Conservation (phyloP, 495 filamentous ascomycete species). For the Zalerion maritima region DNA sequence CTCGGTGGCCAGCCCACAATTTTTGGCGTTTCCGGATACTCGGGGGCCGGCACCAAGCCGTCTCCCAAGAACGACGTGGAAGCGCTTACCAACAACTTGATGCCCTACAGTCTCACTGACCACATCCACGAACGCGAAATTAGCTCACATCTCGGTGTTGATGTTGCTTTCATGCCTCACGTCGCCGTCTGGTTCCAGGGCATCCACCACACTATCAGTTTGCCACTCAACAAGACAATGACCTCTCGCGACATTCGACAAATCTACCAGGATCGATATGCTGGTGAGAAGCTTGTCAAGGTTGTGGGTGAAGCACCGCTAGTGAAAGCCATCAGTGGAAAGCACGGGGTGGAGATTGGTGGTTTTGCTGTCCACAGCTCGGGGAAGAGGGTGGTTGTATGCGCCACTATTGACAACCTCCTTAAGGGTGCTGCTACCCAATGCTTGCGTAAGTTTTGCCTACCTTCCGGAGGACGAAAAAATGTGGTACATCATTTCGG, state of each 20-base stretch:
- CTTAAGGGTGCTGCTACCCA: conserved; percentile 95
- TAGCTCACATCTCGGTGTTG: conserved; percentile 55
- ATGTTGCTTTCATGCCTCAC: conserved; percentile 84
- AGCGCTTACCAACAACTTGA: conserved; percentile 76
- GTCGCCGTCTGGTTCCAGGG: conserved; percentile 97
- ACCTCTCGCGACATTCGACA: conserved; percentile 83
- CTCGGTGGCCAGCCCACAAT: conserved; percentile 70
- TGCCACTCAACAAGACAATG: conserved; percentile 74
- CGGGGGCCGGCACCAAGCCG: conserved; percentile 90
- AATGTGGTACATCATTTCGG: conserved; percentile 3
- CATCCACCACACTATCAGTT: conserved; percentile 82
- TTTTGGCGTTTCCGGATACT: conserved; percentile 93
- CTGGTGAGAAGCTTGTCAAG: conserved; percentile 87
- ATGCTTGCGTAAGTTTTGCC: conserved; percentile 60
- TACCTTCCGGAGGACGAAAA: conserved; percentile 1
- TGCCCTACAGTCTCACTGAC: conserved; percentile 84
- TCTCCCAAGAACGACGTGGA: conserved; percentile 89
- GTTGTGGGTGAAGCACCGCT: conserved; percentile 74
- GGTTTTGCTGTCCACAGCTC: conserved; percentile 82
- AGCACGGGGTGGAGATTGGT: conserved; percentile 88
- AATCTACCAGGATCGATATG: conserved; percentile 91
- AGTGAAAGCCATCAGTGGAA: conserved; percentile 79
- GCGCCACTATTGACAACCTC: conserved; percentile 95
- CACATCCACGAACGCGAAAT: conserved; percentile 97
- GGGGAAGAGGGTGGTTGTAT: conserved; percentile 84